Percentiles rank a stretch among this genome's conserved stretches.
Evolutionary conservation across 2,329 filamentous ascomycete genomes (phyloP).

Genomic region (Magnaporthiopsis incrustans): DNA sequence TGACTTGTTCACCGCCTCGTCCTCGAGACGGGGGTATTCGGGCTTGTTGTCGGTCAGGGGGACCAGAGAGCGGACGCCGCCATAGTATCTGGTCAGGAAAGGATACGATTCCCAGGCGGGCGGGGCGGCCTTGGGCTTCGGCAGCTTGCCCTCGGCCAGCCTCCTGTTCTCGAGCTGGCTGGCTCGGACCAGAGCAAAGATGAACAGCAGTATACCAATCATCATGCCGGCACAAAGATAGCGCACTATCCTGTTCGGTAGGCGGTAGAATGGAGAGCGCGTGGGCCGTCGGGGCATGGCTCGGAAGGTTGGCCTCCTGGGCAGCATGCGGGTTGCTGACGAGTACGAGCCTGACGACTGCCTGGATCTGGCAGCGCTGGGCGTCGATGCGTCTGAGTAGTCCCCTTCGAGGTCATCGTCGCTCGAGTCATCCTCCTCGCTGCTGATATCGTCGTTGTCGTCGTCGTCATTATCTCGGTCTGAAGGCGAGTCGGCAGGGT

Average conservation of each 20-base stretch:
- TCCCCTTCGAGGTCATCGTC: constrained; percentile 28
- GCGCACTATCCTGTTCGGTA: constrained; percentile 66
- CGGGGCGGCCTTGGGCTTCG: constrained; percentile 54
- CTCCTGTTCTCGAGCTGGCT: constrained; percentile 62
- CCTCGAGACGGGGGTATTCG: constrained; percentile 67
- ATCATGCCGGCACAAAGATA: constrained; percentile 70
- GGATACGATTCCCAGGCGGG: constrained; percentile 77
- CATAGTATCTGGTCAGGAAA: constrained; percentile 83
- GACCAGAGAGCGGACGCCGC: constrained; percentile 69
- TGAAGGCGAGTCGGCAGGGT: constrained; percentile 38
- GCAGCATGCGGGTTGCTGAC: constrained; percentile 35
- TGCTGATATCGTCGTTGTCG: constrained; percentile 13
- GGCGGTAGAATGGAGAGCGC: constrained; percentile 42
- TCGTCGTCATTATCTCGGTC: constrained; percentile 27
- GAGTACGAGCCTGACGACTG: constrained; percentile 37
- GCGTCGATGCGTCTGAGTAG: constrained; percentile 32
- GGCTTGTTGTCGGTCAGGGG: constrained; percentile 58
- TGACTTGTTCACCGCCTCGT: constrained; percentile 40
- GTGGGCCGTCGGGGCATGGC: constrained; percentile 22
- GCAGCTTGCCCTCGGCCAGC: constrained; percentile 47
- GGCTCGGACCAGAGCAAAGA: constrained; percentile 65
- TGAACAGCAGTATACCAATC: constrained; percentile 64
- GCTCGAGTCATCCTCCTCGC: constrained; percentile 24
- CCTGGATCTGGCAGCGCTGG: constrained; percentile 44
- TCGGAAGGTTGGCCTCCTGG: constrained; percentile 26